A percentile compares a stretch with the other conserved stretches of the same genome.
Conservation (phyloP, 495 filamentous ascomycete genomes). For the Lophiostoma macrostomum region DNA sequence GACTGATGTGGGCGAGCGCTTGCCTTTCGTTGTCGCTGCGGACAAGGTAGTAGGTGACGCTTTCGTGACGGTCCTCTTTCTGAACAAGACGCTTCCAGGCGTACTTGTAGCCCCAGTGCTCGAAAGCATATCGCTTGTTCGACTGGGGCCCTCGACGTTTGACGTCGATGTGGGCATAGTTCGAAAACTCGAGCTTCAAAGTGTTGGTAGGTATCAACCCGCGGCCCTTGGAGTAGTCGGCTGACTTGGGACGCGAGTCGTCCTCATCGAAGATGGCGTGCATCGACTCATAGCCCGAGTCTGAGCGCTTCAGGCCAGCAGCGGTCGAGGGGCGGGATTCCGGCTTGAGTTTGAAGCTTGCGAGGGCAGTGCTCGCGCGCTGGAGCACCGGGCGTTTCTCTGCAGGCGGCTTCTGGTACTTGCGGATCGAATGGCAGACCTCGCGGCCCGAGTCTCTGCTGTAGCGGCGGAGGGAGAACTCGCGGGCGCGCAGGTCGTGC, state of each 20-base stretch:
- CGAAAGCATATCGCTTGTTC: slow-evolving; percentile 79
- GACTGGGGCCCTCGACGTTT: slow-evolving; percentile 65
- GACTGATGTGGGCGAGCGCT: slow-evolving; percentile 77
- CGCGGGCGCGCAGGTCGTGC: slow-evolving; percentile 81
- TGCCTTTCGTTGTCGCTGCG: slow-evolving; percentile 57
- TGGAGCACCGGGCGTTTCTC: slow-evolving; percentile 56
- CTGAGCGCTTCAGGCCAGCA: slow-evolving; percentile 49
- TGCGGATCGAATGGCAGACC: slow-evolving; percentile 80
- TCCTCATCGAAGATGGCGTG: slow-evolving; percentile 42
- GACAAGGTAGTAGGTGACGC: slow-evolving; percentile 74
- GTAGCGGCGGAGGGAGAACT: slow-evolving; percentile 90
- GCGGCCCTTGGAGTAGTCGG: slow-evolving; percentile 37
- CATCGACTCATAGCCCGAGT: slow-evolving; percentile 59
- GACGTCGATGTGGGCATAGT: slow-evolving; percentile 91
- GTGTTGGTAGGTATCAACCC: slow-evolving; percentile 60
- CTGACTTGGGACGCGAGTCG: slow-evolving; percentile 37
- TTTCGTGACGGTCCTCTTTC: slow-evolving; percentile 56
- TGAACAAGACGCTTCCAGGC: slow-evolving; percentile 74
- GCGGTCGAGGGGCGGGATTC: slow-evolving; percentile 46
- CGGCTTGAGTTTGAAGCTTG: slow-evolving; percentile 60
- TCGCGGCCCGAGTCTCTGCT: slow-evolving; percentile 90
- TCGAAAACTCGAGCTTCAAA: slow-evolving; percentile 89
- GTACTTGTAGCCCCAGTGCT: slow-evolving; percentile 88
- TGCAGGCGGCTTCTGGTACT: slow-evolving; percentile 55
- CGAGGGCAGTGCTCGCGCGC: slow-evolving; percentile 61